Evolutionary conservation across 2,329 filamentous ascomycete species (phyloP).

Genomic region (Cytospora schulzeri): DNA sequence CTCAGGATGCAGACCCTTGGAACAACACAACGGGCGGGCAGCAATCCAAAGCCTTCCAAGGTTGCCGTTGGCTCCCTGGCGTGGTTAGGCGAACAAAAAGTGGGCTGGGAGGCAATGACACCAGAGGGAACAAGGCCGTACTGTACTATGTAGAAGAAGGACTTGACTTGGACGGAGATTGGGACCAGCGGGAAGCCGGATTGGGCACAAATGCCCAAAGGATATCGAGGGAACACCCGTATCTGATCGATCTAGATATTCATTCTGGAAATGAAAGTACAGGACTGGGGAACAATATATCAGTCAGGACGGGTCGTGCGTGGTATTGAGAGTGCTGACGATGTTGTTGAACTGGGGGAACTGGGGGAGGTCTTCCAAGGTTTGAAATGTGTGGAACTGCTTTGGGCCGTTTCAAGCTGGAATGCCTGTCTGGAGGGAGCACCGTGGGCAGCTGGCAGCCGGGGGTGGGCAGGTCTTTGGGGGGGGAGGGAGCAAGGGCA

Average conservation of each 20-base stretch:
- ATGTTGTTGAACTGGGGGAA: slow-evolving; percentile 18
- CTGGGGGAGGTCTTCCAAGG: not conserved
- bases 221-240: slow-evolving; percentile 17
- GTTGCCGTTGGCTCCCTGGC: slow-evolving; percentile 25
- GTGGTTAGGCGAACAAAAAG: slow-evolving; percentile 26
- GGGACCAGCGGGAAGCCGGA: slow-evolving; percentile 16
- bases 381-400: slow-evolving; percentile 20
- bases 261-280: slow-evolving; percentile 21
- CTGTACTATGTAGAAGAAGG: slow-evolving; percentile 10
- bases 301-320: slow-evolving; percentile 7
- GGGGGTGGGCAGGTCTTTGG: not conserved
- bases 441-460: slow-evolving; percentile 1
- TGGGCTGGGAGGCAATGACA: slow-evolving; percentile 25
- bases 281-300: slow-evolving; percentile 19
- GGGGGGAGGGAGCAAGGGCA: not conserved
- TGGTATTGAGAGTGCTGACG: slow-evolving; percentile 10
- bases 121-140: slow-evolving; percentile 20
- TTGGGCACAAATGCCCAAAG: slow-evolving; percentile 25
- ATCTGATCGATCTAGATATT: slow-evolving; percentile 20
- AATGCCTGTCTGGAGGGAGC: slow-evolving; percentile 16
- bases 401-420: slow-evolving; percentile 14
- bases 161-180: slow-evolving; percentile 15
- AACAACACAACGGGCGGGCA: slow-evolving; percentile 23
- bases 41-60: slow-evolving; percentile 11
- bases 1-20: slow-evolving; percentile 22